phyloP scores from a whole-genome alignment of 306 rosid genomes.

The Myrica gale region DNA sequence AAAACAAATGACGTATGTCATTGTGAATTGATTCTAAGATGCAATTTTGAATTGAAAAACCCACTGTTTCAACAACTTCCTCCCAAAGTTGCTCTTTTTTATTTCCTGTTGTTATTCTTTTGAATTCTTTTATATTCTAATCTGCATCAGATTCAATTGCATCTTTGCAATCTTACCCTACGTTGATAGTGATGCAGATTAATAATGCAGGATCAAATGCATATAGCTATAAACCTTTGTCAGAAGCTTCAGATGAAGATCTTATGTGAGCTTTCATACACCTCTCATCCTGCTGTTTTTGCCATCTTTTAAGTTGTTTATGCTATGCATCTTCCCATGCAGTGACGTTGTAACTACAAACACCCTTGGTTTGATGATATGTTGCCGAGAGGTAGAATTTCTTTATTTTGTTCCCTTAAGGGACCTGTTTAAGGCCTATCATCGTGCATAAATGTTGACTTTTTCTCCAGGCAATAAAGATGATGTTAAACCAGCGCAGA shows the following conservation, averaged over 20 bases:
- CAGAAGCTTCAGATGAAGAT: slow-evolving; percentile 94
- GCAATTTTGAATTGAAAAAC: neutral
- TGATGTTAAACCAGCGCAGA: slow-evolving; percentile 81
- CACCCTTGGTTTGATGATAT: slow-evolving; percentile 92
- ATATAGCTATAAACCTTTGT: slow-evolving; percentile 81
- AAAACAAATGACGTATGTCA: too few species aligned
- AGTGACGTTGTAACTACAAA: slow-evolving; percentile 95
- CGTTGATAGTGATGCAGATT: slow-evolving; percentile 64
- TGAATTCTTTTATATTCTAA: neutral
- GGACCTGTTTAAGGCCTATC: slow-evolving; percentile 13
- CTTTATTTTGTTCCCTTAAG: slow-evolving; percentile 9
- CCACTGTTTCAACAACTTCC: neutral
- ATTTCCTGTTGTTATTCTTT: neutral
- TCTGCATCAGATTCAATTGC: slow-evolving; percentile 27
- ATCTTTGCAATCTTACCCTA: slow-evolving; percentile 26
- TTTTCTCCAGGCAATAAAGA: slow-evolving; percentile 73
- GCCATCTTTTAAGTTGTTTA: slow-evolving; percentile 14
- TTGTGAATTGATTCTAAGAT: neutral
- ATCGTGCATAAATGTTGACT: slow-evolving; percentile 33
- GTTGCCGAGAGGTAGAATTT: slow-evolving; percentile 88
- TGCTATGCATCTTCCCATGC: slow-evolving; percentile 39
- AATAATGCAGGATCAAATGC: slow-evolving; percentile 99
- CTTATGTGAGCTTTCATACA: slow-evolving; percentile 63
- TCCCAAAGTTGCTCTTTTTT: neutral
- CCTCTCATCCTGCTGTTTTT: slow-evolving; percentile 6